Base-by-base conservation (phyloP, 805 yeast genomes). In the Starmera dryadoides region DNA sequence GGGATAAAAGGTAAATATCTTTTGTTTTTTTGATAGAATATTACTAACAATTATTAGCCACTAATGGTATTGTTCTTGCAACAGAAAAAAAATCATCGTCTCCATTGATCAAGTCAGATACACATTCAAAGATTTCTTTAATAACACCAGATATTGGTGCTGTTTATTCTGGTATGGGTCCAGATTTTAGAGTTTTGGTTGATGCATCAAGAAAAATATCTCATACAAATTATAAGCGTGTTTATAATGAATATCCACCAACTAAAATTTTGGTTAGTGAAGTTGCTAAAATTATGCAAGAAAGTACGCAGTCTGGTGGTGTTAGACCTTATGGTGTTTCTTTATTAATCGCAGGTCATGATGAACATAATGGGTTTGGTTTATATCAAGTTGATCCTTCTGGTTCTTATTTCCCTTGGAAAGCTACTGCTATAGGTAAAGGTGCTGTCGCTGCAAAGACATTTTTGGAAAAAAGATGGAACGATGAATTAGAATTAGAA, bases 311-410 rank as follows among this genome's bases (percentile, higher is more conserved):
- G 60, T 81, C 88, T 38, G 98, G 97, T 37, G 99, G 98, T 64
- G 96, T 93, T 46, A 79, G 99, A 59, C 99, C 87, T n/a, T 93
- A 80, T 60, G 99, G 99, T 44, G 97, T 94, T 18, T 86, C 96
- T 10, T 68, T 93, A 41, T 69, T 93, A 41, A 88, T 93, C 16
- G 99, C 97, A 9, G 98, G 98, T 18, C 76, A 86, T 59, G 98
- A 93, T 59, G 87, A 82, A 29, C 71, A 71, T 42, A 78, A 73
- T 51, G 71, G 76, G 14, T 89, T 76, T 62, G 85, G 85, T 58
- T 71, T 93, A 43, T 93, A 93, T 62, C 99, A 93, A 65, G 95
- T 93, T 35, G 99, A 93, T 66, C 99, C 99, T 4, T 84, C 95
- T 4, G 99, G 99, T 9, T 80, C 96, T 31, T 93, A 83, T 62